Evolutionary conservation across 345 rosid species (phyloP).

Genomic region (Excoecaria cochinchinensis): DNA sequence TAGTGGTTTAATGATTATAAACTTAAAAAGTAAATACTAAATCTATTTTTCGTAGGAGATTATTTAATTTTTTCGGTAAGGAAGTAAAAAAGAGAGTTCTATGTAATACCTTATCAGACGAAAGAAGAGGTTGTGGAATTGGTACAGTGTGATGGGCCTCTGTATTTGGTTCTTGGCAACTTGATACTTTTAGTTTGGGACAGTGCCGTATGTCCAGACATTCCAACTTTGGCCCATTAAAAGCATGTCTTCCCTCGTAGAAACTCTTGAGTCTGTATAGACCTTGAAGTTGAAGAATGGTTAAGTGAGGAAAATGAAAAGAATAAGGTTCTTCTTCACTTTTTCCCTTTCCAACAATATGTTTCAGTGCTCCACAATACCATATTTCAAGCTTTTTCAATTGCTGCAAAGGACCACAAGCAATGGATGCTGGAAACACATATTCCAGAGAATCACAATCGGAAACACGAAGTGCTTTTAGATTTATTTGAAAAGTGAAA

Average conservation of each 20-base stretch:
- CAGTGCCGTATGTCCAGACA: neutral
- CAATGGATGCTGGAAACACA: conserved; percentile 4
- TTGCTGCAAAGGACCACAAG: too few species aligned
- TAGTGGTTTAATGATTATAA: too few species aligned
- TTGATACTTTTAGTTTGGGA: neutral
- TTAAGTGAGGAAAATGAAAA: conserved; percentile 17
- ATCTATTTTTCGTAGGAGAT: too few species aligned
- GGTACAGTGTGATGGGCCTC: too few species aligned
- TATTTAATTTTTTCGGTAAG: too few species aligned
- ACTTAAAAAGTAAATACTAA: too few species aligned
- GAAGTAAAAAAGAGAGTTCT: too few species aligned
- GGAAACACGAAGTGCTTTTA: neutral
- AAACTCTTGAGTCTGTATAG: conserved; percentile 14
- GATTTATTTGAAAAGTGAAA: neutral
- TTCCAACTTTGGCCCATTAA: conserved; percentile 23
- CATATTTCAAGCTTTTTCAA: too few species aligned
- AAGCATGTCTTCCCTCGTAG: neutral
- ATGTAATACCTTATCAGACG: too few species aligned
- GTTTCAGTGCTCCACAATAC: conserved; percentile 11
- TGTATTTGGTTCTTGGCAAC: neutral
- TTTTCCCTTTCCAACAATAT: conserved; percentile 15
- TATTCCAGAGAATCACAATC: neutral
- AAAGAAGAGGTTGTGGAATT: too few species aligned
- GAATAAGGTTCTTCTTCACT: neutral
- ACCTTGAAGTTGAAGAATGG: neutral